Evolutionary conservation across 2,329 filamentous ascomycete species (phyloP), one percentile per base, ranked within the genome.

Genomic region (Aureobasidium mangrovei): DNA sequence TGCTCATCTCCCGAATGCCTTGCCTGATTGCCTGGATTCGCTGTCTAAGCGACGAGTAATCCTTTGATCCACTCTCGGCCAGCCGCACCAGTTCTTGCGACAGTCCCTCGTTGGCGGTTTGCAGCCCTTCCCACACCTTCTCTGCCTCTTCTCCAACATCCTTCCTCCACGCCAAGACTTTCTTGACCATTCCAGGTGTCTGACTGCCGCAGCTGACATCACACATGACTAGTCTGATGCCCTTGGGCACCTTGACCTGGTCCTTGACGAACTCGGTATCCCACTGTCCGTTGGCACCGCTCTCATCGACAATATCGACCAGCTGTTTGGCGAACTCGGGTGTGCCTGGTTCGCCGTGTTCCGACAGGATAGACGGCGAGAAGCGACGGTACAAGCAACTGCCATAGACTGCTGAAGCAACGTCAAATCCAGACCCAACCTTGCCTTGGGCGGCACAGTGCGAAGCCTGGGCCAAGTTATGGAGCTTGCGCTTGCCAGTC

Each of bases 401-500:
- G 12, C 93, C 93, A 69, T 89, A 96, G 12, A 95, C 89, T 18
- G 93, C 93, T 28, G 87, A 85, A 0, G 91, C 93, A 51, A 98
- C 86, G 67, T 98, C 93, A 68, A 98, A 98, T 24, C 93, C 93
- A 0, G 87, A 93, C 47, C 93, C 93, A 18, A 98, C 84, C 71
- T 98, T 98, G 27, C 93, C 93, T 73, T 98, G 93, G 0, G 93
- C 93, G 1, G 91, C 89, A 67, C 91, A 96, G 73, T 98, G 93
- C 3, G 89, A 85, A 1, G 88, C 87, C 74, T 98, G 93, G 0
- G 91, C 86, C 48, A 98, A 83, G 70, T 97, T 97, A 74, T 98
- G 93, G 53, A 96, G 78, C 47, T 79, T 79, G 29, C 75, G 74
- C 60, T 77, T 77, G 48, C 83, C 81, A 0, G 70, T 60, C 0